Conservation (phyloP, 345 rosid species). For the Camelina hispida region DNA sequence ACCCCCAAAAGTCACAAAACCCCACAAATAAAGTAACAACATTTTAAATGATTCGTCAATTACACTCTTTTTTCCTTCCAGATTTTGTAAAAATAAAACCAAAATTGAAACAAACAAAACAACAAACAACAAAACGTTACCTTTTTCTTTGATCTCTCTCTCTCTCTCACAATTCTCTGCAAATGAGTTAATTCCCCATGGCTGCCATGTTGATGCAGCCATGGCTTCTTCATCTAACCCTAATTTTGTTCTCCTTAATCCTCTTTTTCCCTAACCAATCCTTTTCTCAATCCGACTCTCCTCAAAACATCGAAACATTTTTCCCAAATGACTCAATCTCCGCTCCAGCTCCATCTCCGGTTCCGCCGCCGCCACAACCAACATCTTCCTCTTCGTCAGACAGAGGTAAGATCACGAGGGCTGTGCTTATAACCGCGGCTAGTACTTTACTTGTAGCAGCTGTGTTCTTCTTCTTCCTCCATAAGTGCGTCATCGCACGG, state of each 20-base stretch:
- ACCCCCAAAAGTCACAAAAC: slow-evolving; percentile 22
- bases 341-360: slow-evolving; percentile 40
- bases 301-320: slow-evolving; percentile 67
- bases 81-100: background rate
- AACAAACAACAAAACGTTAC: slow-evolving; percentile 25
- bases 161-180: slow-evolving; percentile 9
- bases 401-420: slow-evolving; percentile 50
- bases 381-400: slow-evolving; percentile 11
- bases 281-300: slow-evolving; percentile 50
- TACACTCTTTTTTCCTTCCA: background rate
- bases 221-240: slow-evolving; percentile 37
- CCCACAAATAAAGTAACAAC: background rate
- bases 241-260: slow-evolving; percentile 16
- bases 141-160: background rate
- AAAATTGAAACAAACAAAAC: slow-evolving; percentile 20
- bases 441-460: slow-evolving; percentile 59
- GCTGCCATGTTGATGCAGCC: slow-evolving; percentile 52
- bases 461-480: slow-evolving; percentile 59
- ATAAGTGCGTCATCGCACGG: slow-evolving; percentile 29
- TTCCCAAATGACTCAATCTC: slow-evolving; percentile 49
- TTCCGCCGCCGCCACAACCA: slow-evolving; percentile 11
- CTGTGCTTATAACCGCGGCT: slow-evolving; percentile 72
- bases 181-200: slow-evolving; percentile 43
- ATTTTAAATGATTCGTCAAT: background rate
- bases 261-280: slow-evolving; percentile 40